Base-by-base conservation (phyloP, 2,329 filamentous ascomycete genomes). In the Alternaria arbusti region DNA sequence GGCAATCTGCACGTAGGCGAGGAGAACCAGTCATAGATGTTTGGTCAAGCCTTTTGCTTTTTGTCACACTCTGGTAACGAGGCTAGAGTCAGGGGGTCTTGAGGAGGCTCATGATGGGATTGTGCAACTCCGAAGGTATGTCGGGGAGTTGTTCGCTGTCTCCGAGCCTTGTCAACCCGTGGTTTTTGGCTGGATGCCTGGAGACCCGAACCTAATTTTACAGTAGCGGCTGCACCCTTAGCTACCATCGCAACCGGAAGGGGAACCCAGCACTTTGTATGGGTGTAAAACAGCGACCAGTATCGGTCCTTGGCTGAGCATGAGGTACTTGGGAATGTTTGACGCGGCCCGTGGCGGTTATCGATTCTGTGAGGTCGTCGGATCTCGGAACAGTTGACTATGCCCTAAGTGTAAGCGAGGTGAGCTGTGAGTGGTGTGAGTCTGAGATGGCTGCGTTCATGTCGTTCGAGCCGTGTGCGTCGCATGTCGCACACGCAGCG, bases 371-470 rank as follows among this genome's bases (percentile, higher is more conserved):
- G 13, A 49, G 28, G 44, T 57, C 22, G 30, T 57, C 51, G 54
- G 63, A 70, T 59, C 59, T 68, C 59, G 64, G 65, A 61, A 60
- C 47, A 40, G 40, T 49, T 57, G 28, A 32, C 36, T 49, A 47
- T 45, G 50, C 23, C 40, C 57, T n/a, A 54, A 43, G 15, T 54
- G 20, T 49, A 57, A 54, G 56, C 60, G 40, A 60, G 58, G 50
- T 63, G 32, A 36, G 40, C 50, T 32, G 45, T 54, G 30, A 26
- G 58, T 67, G 61, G 63, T 63, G 62, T 71, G 67, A 84, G 7
- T 80, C 78, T 22, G 22, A 43, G 15, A 70, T 74, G 63, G 63
- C 57, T 47, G 55, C 59, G 49, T 30, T 49, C 30, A 56, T 32
- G 63, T 66, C 54, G 57, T 57, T 67, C 67, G 61, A 69, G 60